Base-by-base conservation (phyloP, 2,329 filamentous ascomycete genomes). In the Pestalotiopsis sp. region DNA sequence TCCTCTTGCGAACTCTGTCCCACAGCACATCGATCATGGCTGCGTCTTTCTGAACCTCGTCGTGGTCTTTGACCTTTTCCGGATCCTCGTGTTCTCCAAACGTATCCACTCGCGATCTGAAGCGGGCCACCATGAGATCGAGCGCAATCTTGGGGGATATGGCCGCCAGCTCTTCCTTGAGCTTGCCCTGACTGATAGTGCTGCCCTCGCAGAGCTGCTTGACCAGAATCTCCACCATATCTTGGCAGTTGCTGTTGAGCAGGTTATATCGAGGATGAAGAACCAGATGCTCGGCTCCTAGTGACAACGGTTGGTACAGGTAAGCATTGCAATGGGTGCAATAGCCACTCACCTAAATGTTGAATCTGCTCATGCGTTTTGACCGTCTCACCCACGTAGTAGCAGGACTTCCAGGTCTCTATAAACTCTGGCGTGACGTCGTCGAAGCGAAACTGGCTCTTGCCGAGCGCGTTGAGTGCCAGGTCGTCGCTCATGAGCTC, bases 371-470 rank as follows among this genome's bases (percentile, higher is more conserved):
- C 70, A 61, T 79, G 75, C 25, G 72, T 71, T 67, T 74, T 75
- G 2, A 75, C 78, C 7, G 76, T 78, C 70, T 79, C 77, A 12
- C 77, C 77, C 17, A 79, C 74, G 31, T 79, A 79, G 58, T 74
- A 77, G 41, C 74, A 77, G 25, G 73, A 74, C 9, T 69, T 77
- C 77, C 76, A 79, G 2, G 72, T 74, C 14, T 70, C 69, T 27
- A 78, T 72, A 59, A 74, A 74, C 41, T 74, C 73, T 5, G 74
- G 69, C 23, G 74, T 77, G 11, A 78, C 70, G 56, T 78, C 74
- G n/a, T 75, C 71, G n/a, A 74, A 72, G 41, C 77, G 74, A 66
- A 77, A 74, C 20, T 72, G 72, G 38, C 74, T 78, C 67, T 74
- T 76, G 39, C 76, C 75, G 3, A 76, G 66, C 65, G 72, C 73